Percentiles rank a stretch among this genome's conserved stretches.
Conservation (phyloP, 371 early-diverging fungal genomes). For the Mucor piriformis region DNA sequence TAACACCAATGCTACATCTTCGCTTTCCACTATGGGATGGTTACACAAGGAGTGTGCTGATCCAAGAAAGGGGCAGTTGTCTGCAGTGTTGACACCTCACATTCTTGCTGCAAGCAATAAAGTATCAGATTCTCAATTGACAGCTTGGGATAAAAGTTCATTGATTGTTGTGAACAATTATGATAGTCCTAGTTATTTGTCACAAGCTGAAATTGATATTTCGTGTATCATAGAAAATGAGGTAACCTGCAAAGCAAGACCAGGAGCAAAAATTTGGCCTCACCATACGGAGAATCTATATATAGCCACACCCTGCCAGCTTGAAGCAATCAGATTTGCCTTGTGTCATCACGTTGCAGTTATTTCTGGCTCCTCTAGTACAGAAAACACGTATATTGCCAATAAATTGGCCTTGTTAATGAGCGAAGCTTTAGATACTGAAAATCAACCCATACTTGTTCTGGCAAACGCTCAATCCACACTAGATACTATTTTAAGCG, state of each 20-base stretch:
- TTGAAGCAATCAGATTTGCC: constrained; percentile 33
- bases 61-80: constrained; percentile 11
- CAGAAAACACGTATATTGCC: constrained; percentile 45
- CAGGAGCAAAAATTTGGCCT: constrained; percentile 32
- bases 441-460: constrained; percentile 38
- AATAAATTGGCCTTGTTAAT: constrained; percentile 34
- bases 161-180: constrained; percentile 6
- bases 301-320: constrained; percentile 34
- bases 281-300: constrained; percentile 16
- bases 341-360: constrained; percentile 38
- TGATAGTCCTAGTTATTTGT: constrained; percentile 32
- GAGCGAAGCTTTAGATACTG: constrained; percentile 24
- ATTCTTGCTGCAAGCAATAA: constrained; percentile 14
- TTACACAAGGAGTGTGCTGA: constrained; percentile 9
- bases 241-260: constrained; percentile 6
- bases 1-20: constrained; percentile 22
- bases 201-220: constrained; percentile 29
- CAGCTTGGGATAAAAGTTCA: constrained; percentile 4
- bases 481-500: constrained; percentile 29
- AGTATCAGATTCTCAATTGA: neutral
- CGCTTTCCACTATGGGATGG: constrained; percentile 31
- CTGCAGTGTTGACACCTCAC: constrained; percentile 15
- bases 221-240: constrained; percentile 28
- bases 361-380: constrained; percentile 41
- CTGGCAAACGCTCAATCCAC: constrained; percentile 30